Percentiles rank a stretch among this genome's conserved stretches.
Conservation (phyloP, 805 yeast genomes). For the Ogataea populi-albae region DNA sequence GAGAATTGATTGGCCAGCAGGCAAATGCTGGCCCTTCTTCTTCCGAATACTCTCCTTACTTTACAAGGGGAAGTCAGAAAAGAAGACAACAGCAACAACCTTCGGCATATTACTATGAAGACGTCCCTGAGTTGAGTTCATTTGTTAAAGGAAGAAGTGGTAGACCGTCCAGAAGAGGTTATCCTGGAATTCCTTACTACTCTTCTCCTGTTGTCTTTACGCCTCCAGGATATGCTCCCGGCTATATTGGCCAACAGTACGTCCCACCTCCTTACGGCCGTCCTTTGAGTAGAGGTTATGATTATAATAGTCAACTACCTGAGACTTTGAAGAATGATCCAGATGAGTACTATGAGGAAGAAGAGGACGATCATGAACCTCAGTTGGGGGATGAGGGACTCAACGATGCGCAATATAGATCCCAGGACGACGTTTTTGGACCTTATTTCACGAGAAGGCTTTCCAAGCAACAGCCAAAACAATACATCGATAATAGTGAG, state of each 20-base stretch:
- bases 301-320: constrained; percentile 1
- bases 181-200: too few relatives aligned
- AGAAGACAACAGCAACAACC: constrained; percentile 8
- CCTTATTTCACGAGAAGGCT: constrained; percentile 17
- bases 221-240: constrained; percentile 1
- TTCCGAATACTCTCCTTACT: constrained; percentile 2
- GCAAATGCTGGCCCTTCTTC: neutral
- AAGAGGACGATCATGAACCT: constrained; percentile 2
- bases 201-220: neutral
- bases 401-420: constrained; percentile 16
- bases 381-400: constrained; percentile 1
- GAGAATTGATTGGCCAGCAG: constrained; percentile 17
- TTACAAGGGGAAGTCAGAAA: constrained; percentile 3
- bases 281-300: constrained; percentile 1
- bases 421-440: constrained; percentile 14
- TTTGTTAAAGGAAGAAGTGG: neutral
- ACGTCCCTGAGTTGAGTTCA: neutral
- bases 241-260: constrained; percentile 1
- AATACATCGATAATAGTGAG: constrained; percentile 1
- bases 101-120: constrained; percentile 1
- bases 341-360: constrained; percentile 10
- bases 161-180: constrained; percentile 1
- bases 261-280: constrained; percentile 4
- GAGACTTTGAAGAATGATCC: constrained; percentile 1
- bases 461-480: constrained; percentile 8